Evolutionary conservation across 2,329 filamentous ascomycete genomes (phyloP).

Genomic region (Aspergillus aculeatinus): DNA sequence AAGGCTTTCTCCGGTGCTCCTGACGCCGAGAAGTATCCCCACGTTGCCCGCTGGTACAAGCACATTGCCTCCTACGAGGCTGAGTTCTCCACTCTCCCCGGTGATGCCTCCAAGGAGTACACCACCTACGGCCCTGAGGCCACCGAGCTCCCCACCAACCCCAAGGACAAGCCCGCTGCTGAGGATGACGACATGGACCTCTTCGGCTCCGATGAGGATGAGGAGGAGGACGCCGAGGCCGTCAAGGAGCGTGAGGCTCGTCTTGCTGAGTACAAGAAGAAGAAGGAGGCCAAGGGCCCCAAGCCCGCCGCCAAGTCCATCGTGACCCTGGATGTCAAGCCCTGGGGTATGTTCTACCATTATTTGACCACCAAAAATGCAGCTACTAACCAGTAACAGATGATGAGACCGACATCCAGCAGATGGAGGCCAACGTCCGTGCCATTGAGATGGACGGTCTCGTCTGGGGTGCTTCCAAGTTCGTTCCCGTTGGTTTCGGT

Average conservation of each 20-base stretch:
- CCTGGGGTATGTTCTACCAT: conserved; percentile 75
- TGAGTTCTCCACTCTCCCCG: conserved; percentile 86
- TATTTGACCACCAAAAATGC: no score
- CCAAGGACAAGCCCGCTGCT: conserved; percentile 75
- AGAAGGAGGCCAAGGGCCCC: conserved; percentile 82
- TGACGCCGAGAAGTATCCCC: conserved; percentile 81
- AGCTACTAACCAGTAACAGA: conserved; percentile 51
- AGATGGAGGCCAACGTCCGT: conserved; percentile 77
- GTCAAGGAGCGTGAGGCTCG: conserved; percentile 81
- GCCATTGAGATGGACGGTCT: conserved; percentile 89
- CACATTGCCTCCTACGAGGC: conserved; percentile 91
- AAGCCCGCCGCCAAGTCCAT: conserved; percentile 95
- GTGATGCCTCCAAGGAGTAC: conserved; percentile 85
- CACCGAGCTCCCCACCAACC: conserved; percentile 74
- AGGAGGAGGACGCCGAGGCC: conserved; percentile 90
- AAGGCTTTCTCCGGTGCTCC: conserved; percentile 79
- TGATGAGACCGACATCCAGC: conserved; percentile 89
- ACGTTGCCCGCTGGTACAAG: conserved; percentile 98
- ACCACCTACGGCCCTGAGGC: conserved; percentile 88
- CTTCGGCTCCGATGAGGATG: conserved; percentile 88
- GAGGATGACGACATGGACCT: conserved; percentile 86
- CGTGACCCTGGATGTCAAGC: conserved; percentile 95
- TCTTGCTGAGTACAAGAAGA: conserved; percentile 89
- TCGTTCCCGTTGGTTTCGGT: conserved; percentile 90
- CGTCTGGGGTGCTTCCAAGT: conserved; percentile 89